Conservation (phyloP, 176 grass and related monocot species). For the Leersia perrieri region DNA sequence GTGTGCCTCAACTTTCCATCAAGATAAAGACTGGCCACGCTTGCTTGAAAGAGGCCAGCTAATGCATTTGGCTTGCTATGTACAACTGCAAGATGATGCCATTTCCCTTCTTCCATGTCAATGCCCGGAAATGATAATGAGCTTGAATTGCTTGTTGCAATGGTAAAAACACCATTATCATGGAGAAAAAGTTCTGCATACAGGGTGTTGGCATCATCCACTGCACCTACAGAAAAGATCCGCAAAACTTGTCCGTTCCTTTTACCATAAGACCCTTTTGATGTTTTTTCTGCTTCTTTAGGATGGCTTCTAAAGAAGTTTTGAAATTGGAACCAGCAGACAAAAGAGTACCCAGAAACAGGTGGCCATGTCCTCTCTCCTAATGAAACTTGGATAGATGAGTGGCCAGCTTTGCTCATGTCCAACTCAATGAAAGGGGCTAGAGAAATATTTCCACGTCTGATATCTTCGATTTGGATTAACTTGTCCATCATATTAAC, state of each 20-base stretch:
- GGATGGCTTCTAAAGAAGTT: constrained; percentile 72
- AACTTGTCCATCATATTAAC: constrained; percentile 97
- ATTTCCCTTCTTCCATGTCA: constrained; percentile 93
- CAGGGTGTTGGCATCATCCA: constrained; percentile 72
- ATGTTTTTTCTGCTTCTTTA: constrained; percentile 75
- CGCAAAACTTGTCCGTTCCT: constrained; percentile 72
- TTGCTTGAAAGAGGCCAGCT: constrained; percentile 96
- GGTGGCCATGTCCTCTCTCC: constrained; percentile 99
- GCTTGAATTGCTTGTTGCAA: constrained; percentile 92
- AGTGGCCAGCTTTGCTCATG: constrained; percentile 92
- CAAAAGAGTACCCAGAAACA: constrained; percentile 95
- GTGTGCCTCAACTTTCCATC: constrained; percentile 96
- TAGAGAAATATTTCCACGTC: constrained; percentile 73
- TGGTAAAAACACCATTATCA: constrained; percentile 87
- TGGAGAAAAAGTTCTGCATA: constrained; percentile 92
- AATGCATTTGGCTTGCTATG: constrained; percentile 99
- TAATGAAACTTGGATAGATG: constrained; percentile 98
- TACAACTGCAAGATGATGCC: constrained; percentile 98
- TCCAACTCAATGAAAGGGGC: constrained; percentile 98
- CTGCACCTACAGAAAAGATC: constrained; percentile 90
- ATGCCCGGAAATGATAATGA: constrained; percentile 76
- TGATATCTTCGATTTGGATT: constrained; percentile 85
- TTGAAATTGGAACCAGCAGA: constrained; percentile 96
- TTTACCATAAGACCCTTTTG: constrained; percentile 54
- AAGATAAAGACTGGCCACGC: constrained; percentile 90